Conservation (phyloP, 2,329 filamentous ascomycete species). For the Bertia moriformis region DNA sequence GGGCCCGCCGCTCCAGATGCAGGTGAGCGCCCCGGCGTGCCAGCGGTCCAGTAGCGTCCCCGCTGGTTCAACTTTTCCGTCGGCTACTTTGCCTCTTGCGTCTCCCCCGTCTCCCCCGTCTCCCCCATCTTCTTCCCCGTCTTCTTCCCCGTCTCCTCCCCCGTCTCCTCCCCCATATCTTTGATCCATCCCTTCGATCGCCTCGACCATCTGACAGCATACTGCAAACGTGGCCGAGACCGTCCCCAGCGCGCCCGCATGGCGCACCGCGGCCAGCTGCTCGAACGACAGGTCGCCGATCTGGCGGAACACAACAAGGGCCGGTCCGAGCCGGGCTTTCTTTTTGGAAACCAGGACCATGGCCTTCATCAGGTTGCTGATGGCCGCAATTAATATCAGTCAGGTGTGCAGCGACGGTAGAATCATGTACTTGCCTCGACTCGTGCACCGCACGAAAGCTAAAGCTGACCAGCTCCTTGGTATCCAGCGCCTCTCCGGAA, state of each 20-base stretch:
- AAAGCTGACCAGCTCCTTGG: conserved; percentile 83
- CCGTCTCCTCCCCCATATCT: too few relatives aligned
- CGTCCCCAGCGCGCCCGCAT: conserved; percentile 84
- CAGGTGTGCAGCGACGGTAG: too few relatives aligned
- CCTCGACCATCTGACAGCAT: conserved; percentile 56
- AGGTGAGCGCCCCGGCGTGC: conserved; percentile 59
- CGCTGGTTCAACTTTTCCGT: too few relatives aligned
- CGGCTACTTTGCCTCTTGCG: too few relatives aligned
- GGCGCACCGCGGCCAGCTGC: conserved; percentile 69
- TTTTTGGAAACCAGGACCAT: conserved; percentile 37
- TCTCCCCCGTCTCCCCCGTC: too few relatives aligned
- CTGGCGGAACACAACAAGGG: conserved; percentile 38
- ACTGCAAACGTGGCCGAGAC: conserved; percentile 76
- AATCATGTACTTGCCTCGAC: conserved; percentile 47
- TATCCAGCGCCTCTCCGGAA: conserved; percentile 61
- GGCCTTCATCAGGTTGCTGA: conserved; percentile 56
- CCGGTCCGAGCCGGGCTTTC: conserved; percentile 28
- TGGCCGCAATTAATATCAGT: too few relatives aligned
- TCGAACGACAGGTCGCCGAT: conserved; percentile 66
- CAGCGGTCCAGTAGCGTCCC: conserved; percentile 43
- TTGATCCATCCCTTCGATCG: conserved; percentile 15
- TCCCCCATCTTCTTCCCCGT: too few relatives aligned
- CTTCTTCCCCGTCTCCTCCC: conserved; percentile 16
- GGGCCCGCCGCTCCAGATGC: conserved; percentile 61
- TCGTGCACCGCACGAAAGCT: conserved; percentile 93